Evolutionary conservation across 768 basidiomycete species (phyloP).

Genomic region (Scleroderma bovista): DNA sequence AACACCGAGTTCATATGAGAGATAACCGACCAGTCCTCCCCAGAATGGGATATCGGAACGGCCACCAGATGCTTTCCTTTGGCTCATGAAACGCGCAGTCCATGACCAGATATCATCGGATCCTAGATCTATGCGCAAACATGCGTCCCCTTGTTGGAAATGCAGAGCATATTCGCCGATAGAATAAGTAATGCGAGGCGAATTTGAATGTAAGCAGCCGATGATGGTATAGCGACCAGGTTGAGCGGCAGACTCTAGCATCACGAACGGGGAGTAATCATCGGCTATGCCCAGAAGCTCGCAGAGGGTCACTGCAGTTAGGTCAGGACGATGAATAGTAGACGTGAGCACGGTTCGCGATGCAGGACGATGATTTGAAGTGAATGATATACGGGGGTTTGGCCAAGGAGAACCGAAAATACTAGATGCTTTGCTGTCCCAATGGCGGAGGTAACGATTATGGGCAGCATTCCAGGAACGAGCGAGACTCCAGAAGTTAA

Average conservation of each 20-base stretch:
- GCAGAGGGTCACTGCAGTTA: constrained; percentile 45
- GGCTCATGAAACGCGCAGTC: constrained; percentile 64
- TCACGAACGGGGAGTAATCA: constrained; percentile 56
- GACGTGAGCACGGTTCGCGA: constrained; percentile 32
- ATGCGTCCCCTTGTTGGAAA: constrained; percentile 35
- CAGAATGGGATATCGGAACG: constrained; percentile 62
- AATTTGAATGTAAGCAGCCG: constrained; percentile 49
- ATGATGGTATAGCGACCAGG: constrained; percentile 75
- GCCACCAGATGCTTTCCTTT: constrained; percentile 43
- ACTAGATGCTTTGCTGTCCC: constrained; percentile 33
- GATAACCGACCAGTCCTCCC: constrained; percentile 74
- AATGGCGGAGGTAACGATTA: constrained; percentile 35
- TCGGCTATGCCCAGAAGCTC: constrained; percentile 57
- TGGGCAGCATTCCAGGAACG: constrained; percentile 45
- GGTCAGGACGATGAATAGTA: constrained; percentile 37
- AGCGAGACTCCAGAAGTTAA: constrained; percentile 72
- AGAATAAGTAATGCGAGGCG: constrained; percentile 54
- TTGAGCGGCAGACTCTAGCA: constrained; percentile 71
- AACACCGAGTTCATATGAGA: constrained; percentile 78
- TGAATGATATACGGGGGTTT: constrained; percentile 25
- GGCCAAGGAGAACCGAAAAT: constrained; percentile 59
- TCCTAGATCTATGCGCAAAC: constrained; percentile 38
- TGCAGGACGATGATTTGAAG: constrained; percentile 12
- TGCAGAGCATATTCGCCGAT: constrained; percentile 46
- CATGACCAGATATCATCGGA: constrained; percentile 66